Conservation (phyloP, 805 yeast species). For the Blastobotrys peoriensis region DNA sequence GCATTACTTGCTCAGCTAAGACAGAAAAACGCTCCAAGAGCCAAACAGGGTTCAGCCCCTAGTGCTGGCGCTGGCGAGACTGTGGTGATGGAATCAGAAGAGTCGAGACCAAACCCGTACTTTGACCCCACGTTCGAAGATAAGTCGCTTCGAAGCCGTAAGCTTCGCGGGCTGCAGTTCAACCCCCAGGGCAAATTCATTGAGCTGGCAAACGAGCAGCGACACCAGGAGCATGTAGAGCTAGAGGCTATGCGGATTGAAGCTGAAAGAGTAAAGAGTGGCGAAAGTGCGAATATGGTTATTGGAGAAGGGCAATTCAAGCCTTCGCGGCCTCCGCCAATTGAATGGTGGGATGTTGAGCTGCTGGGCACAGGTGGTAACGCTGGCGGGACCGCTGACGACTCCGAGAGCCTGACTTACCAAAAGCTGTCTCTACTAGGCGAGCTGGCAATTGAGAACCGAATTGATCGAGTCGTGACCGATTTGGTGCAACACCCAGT, state of each 20-base stretch:
- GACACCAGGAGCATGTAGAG: conserved; percentile 35
- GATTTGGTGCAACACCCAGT: conserved; percentile 80
- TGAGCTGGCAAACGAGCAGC: conserved; percentile 44
- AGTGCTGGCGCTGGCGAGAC: not conserved
- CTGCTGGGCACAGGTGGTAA: conserved; percentile 38
- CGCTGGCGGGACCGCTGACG: conserved; percentile 9
- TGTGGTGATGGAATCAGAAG: not conserved
- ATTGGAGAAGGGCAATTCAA: conserved; percentile 53
- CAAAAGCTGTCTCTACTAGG: not conserved
- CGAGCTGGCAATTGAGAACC: conserved; percentile 12
- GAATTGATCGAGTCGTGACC: conserved; percentile 47
- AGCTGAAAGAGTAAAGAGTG: conserved; percentile 13
- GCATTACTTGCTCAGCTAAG: not conserved
- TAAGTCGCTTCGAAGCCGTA: conserved; percentile 1
- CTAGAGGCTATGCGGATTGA: conserved; percentile 28
- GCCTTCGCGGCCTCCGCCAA: conserved; percentile 47
- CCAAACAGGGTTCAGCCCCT: not conserved
- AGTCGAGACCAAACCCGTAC: conserved; percentile 30
- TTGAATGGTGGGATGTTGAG: conserved; percentile 89
- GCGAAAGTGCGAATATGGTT: conserved; percentile 35
- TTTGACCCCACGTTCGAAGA: conserved; percentile 23
- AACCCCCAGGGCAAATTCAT: conserved; percentile 61
- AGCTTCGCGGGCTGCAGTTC: conserved; percentile 41
- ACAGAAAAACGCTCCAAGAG: not conserved
- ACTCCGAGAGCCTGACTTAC: conserved; percentile 12